phyloP scores from a whole-genome alignment of 83 land plant genomes.

The Thuja plicata region DNA sequence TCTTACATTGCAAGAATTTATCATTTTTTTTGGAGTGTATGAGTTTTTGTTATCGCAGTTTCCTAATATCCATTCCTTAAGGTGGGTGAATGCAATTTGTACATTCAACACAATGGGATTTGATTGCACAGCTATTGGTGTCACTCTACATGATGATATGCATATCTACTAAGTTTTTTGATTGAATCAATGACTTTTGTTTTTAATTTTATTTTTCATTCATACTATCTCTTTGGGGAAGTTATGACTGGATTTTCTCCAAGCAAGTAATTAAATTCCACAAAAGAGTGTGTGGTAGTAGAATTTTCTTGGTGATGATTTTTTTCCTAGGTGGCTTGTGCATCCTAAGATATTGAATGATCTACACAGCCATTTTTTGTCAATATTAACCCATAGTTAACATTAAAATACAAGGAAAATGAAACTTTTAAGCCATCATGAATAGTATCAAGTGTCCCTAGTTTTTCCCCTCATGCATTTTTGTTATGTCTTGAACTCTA shows the following conservation, averaged over 20 bases:
- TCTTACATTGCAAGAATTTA: constrained; percentile 57
- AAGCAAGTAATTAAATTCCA: neutral
- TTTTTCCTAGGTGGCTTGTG: neutral
- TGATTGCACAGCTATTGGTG: constrained; percentile 47
- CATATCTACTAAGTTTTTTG: neutral
- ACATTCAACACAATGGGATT: constrained; percentile 68
- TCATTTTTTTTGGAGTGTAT: constrained; percentile 47
- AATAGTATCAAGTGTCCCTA: neutral
- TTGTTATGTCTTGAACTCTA: neutral
- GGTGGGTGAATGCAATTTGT: constrained; percentile 63
- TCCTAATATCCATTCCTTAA: constrained; percentile 68
- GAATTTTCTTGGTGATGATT: neutral
- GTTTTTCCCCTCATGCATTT: neutral
- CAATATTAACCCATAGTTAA: neutral
- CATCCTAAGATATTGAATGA: neutral
- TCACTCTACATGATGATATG: constrained; percentile 49
- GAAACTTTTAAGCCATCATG: neutral
- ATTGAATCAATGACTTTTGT: neutral
- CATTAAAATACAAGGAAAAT: neutral
- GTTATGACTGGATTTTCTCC: neutral
- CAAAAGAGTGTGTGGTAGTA: neutral
- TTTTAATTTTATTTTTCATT: neutral
- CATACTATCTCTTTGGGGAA: neutral
- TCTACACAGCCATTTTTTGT: neutral
- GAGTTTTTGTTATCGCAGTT: constrained; percentile 64